Evolutionary conservation across 2,329 filamentous ascomycete genomes (phyloP), one percentile per base, ranked within the genome.

Genomic region (Stylonectria norvegica): DNA sequence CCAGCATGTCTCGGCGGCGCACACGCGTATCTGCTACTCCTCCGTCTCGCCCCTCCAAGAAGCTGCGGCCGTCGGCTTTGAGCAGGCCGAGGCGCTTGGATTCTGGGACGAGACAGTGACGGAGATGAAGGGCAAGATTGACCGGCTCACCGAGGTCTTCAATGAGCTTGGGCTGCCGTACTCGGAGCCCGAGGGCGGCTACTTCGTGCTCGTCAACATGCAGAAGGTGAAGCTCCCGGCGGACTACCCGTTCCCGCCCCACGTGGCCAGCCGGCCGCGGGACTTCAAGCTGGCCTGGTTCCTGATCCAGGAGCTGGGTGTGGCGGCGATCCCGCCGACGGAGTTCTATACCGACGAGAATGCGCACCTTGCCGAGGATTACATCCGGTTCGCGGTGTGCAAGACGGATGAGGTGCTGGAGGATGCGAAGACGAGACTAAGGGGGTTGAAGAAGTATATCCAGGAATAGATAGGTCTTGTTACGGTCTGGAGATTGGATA

Each of bases 261-360:
- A 96, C 60, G 91, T 98, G 23, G 87, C 86, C 11, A 82, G 75
- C 58, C 79, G 93, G 2, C 89, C 93, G 17, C 76, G 93, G 20
- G 93, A 98, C 64, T 98, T 97, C 70, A 88, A 95, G 73, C 78
- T 98, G 33, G 81, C 83, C 23, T 98, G 91, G 91, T 97, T 97
- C 70, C 69, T 96, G 56, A 98, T 98, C 66, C 90, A 90, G 63
- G 91, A 98, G 70, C 73, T 98, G 15, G 93, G 93, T 8, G 89
- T 98, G 19, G 93, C 93, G 3, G 90, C 91, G 7, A 96, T 98
- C 48, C 93, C 93, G 14, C 93, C 93, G 0, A 95, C 90, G 0
- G 93, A 98, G 66, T 98, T 98, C 66, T 97, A 96, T 64, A 96
- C 91, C 0, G 83, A 88, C 14, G 70, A 66, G 30, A 95, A 95